Percentiles rank a stretch among this genome's conserved stretches.
These are phyloP conservation scores for Drechslerella coelobrocha DNA, from an alignment of 2,329 filamentous ascomycete species.

Conservation along the genomic window DNA sequence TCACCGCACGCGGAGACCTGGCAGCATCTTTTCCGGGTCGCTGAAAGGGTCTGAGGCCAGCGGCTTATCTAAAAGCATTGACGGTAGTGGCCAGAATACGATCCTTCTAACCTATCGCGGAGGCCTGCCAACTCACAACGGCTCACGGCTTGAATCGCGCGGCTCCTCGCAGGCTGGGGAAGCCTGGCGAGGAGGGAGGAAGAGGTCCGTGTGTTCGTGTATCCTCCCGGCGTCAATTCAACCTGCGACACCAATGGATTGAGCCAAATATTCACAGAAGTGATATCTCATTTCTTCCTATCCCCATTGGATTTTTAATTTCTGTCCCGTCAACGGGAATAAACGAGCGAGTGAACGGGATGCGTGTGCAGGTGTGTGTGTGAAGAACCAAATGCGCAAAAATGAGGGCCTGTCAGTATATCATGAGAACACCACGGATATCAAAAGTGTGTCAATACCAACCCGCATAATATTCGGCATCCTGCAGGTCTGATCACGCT, in stretches of 20 bases:
- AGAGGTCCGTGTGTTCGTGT: conserved; percentile 35
- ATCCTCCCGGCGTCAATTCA: not conserved
- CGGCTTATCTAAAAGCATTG: conserved; percentile 41
- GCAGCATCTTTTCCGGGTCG: conserved; percentile 17
- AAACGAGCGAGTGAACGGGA: too few species aligned
- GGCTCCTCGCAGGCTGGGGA: not conserved
- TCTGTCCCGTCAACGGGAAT: too few species aligned
- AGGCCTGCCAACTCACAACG: conserved; percentile 32
- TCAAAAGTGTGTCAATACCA: conserved; percentile 5
- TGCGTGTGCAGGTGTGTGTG: too few species aligned
- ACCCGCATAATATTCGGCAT: conserved; percentile 16
- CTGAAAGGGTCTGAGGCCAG: not conserved
- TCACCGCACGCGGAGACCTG: conserved; percentile 35
- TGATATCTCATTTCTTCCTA: too few species aligned
- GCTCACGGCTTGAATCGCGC: not conserved
- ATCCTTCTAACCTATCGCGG: conserved; percentile 15
- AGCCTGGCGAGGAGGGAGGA: too few species aligned
- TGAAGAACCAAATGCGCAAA: not conserved
- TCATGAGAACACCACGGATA: not conserved
- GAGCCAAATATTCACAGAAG: too few species aligned
- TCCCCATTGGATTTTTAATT: too few species aligned
- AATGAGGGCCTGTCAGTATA: too few species aligned
- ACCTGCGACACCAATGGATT: not conserved
- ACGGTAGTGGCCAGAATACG: conserved; percentile 17
- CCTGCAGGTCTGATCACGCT: conserved; percentile 45